Percentiles rank a stretch among this genome's conserved stretches.
These are phyloP conservation scores for Adansonia digitata DNA, from an alignment of 345 rosid species.

Conservation along the genomic window DNA sequence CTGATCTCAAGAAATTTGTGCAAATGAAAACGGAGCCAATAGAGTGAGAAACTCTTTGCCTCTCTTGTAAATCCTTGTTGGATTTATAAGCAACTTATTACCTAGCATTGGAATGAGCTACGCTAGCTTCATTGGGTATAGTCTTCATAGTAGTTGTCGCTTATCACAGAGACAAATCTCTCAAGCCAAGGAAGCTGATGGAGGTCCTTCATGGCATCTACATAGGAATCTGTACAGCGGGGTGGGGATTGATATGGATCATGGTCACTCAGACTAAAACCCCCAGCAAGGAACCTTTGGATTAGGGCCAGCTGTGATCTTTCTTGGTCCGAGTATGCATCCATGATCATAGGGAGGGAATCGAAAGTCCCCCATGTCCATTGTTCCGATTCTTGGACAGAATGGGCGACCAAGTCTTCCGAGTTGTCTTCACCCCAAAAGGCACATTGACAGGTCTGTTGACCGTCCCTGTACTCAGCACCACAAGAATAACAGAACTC, in stretches of 20 bases:
- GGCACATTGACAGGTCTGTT: slow-evolving; percentile 79
- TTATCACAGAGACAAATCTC: slow-evolving; percentile 93
- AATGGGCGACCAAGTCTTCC: slow-evolving; percentile 46
- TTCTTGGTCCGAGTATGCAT: slow-evolving; percentile 94
- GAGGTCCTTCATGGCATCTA: slow-evolving; percentile 90
- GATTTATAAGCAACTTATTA: slow-evolving; percentile 11
- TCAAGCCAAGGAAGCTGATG: slow-evolving; percentile 99
- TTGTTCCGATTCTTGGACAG: slow-evolving; percentile 83
- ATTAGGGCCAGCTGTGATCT: slow-evolving; percentile 85
- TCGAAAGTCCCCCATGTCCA: slow-evolving; percentile 95
- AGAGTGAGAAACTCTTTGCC: slow-evolving; percentile 47
- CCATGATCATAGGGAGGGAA: slow-evolving; percentile 76
- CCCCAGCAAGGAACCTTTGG: slow-evolving; percentile 92
- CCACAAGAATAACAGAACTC: slow-evolving; percentile 98
- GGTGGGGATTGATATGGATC: slow-evolving; percentile 87
- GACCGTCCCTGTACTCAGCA: slow-evolving; percentile 70
- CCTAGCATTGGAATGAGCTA: slow-evolving; percentile 15
- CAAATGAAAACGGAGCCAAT: slow-evolving; percentile 15
- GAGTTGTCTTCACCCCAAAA: slow-evolving; percentile 84
- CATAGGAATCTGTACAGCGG: slow-evolving; percentile 78
- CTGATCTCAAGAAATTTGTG: slow-evolving; percentile 7
- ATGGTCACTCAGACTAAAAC: slow-evolving; percentile 87
- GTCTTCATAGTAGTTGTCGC: slow-evolving; percentile 88
- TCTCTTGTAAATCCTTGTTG: slow-evolving; percentile 13
- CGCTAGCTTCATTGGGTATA: slow-evolving; percentile 46